Base-by-base conservation (phyloP, 2,329 filamentous ascomycete species). In the Trichoderma arundinaceum region DNA sequence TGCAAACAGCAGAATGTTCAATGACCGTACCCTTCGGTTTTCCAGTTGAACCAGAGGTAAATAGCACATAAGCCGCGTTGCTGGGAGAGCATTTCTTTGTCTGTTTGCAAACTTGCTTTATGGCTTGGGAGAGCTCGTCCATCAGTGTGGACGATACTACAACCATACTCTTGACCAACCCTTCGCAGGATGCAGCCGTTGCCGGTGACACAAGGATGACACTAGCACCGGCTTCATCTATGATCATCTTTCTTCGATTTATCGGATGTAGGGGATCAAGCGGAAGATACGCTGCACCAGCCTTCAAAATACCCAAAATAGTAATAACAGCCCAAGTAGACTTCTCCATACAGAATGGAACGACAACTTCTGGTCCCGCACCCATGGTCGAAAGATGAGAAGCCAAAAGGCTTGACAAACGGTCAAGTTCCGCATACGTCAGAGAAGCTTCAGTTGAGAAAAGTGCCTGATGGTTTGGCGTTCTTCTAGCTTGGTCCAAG, bases 1-100 rank as follows among this genome's bases (percentile, higher is more conserved):
- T 84, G 1, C 83, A 83, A 9, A 88, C 78, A 2, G 84, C 80
- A 0, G 75, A 76, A 70, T 90, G 88, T 41, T 74, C 68, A 7
- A 75, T 66, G 2, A 74, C 54, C 7, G 69, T 68, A 1, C 72
- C 74, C 39, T 76, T 75, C 1, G 72, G 73, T 7, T 66, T 64
- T 1, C 73, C 74, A 0, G 74, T 73, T 1, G 66, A 71, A 1
- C 74, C 73, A 0, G 73, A 75, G 0, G 74, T 76, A 54, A 73
- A 76, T 12, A 75, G 49, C 0, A 73, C 61, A 46, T 72, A 75
- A 0, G 71, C 71, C 1, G 68, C 58, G 32, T 68, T n/a, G 33
- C 9, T 22, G 6, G 48, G 56, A 8, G 43, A 54, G 1, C 6
- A 15, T 12, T 10, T 59, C n/a, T 48, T 48, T 12, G 28, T 35